Percentiles rank a stretch among this genome's conserved stretches.
Conservation (phyloP, 2,329 filamentous ascomycete species). For the Fusarium oxysporum region DNA sequence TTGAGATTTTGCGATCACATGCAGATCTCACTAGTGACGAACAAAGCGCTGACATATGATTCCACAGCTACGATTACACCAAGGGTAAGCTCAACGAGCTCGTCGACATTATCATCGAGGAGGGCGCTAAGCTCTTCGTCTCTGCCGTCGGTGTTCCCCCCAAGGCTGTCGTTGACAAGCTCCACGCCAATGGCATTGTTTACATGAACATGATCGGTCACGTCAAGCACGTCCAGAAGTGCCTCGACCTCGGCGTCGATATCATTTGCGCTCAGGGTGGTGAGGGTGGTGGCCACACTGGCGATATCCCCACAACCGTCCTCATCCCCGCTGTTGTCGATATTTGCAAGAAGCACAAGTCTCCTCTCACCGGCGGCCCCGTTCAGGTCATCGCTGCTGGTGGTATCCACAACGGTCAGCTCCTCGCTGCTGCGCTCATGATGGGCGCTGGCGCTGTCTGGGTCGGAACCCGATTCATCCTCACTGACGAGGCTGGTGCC, state of each 20-base stretch:
- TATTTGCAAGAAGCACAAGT: constrained; percentile 82
- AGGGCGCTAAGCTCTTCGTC: constrained; percentile 91
- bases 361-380: constrained; percentile 84
- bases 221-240: constrained; percentile 98
- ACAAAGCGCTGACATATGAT: constrained; percentile 19
- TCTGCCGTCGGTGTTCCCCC: constrained; percentile 96
- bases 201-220: constrained; percentile 99
- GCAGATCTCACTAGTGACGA: constrained; percentile 14
- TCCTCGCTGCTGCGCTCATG: constrained; percentile 89
- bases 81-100: constrained; percentile 97
- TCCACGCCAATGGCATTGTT: constrained; percentile 87
- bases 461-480: constrained; percentile 96
- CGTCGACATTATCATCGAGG: constrained; percentile 91
- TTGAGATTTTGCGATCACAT: constrained; percentile 36
- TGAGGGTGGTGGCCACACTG: constrained; percentile 96
- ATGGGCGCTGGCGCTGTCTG: constrained; percentile 93
- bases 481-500: constrained; percentile 93
- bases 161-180: constrained; percentile 85
- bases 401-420: constrained; percentile 92
- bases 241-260: constrained; percentile 89
- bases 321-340: constrained; percentile 94
- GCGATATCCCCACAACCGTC: constrained; percentile 90
- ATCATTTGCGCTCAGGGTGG: constrained; percentile 99
- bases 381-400: constrained; percentile 95
- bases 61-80: constrained; percentile 95